Conservation (phyloP, 148 eudicot genomes). For the Chenopodium berlandieri region DNA sequence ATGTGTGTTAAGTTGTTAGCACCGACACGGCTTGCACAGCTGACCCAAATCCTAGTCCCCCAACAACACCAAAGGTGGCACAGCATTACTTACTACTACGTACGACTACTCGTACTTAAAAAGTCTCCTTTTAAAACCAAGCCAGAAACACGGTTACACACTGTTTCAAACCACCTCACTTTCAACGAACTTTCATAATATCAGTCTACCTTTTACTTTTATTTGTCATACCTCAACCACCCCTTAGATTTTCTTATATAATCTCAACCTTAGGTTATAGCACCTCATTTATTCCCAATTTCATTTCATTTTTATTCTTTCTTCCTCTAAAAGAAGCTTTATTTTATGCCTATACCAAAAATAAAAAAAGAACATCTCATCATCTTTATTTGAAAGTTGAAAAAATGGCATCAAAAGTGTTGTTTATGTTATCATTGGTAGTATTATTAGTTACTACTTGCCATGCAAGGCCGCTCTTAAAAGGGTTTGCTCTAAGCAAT, state of each 20-base stretch:
- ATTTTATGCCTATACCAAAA: neutral
- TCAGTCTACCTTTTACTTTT: slow-evolving; percentile 1
- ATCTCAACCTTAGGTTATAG: neutral
- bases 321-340: neutral
- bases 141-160: slow-evolving; percentile 14
- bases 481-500: neutral
- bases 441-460: slow-evolving; percentile 14
- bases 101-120: neutral
- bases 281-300: neutral
- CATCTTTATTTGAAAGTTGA: neutral
- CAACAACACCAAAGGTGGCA: neutral
- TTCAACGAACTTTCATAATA: slow-evolving; percentile 19
- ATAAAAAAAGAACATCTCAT: neutral
- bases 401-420: slow-evolving; percentile 20
- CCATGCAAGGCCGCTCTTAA: slow-evolving; percentile 26
- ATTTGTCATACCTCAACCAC: neutral
- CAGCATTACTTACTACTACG: neutral
- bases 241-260: slow-evolving; percentile 22
- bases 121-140: neutral
- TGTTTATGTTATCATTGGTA: neutral
- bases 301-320: neutral
- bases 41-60: neutral
- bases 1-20: neutral
- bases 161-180: neutral
- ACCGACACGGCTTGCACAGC: neutral